Conservation (phyloP, 192 early-diverging fungal species). For the Backusella tarrabulga region DNA sequence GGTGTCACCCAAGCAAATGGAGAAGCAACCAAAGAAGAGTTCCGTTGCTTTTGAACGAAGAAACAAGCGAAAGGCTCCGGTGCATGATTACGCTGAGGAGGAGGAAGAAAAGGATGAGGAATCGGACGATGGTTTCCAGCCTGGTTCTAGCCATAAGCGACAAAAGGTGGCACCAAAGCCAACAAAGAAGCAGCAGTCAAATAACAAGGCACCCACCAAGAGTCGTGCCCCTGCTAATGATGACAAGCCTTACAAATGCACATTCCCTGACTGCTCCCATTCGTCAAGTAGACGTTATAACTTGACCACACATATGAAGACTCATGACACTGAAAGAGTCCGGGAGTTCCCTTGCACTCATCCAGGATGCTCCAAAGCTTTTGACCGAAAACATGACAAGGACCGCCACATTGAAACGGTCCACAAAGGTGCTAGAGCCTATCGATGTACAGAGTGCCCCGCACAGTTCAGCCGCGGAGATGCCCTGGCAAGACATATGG, state of each 20-base stretch:
- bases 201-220: not conserved
- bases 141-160: not conserved
- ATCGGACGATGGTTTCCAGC: too few species aligned
- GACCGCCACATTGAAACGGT: constrained; percentile 65
- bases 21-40: too few species aligned
- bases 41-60: too few species aligned
- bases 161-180: not conserved
- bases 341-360: constrained; percentile 58
- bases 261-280: not conserved
- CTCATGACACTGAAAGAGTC: constrained; percentile 60
- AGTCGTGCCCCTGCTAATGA: not conserved
- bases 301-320: constrained; percentile 72
- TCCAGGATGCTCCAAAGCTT: constrained; percentile 56
- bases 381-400: constrained; percentile 75
- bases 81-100: too few species aligned
- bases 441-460: constrained; percentile 48
- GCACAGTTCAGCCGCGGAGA: constrained; percentile 62
- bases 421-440: constrained; percentile 59
- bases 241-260: not conserved
- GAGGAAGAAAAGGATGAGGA: not conserved
- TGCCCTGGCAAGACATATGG: constrained; percentile 57
- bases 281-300: constrained; percentile 60
- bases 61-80: too few species aligned
- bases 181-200: too few species aligned
- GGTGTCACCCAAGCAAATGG: too few species aligned